Evolutionary conservation across 2,329 filamentous ascomycete genomes (phyloP).

Genomic region (Cyphellophora attinorum): DNA sequence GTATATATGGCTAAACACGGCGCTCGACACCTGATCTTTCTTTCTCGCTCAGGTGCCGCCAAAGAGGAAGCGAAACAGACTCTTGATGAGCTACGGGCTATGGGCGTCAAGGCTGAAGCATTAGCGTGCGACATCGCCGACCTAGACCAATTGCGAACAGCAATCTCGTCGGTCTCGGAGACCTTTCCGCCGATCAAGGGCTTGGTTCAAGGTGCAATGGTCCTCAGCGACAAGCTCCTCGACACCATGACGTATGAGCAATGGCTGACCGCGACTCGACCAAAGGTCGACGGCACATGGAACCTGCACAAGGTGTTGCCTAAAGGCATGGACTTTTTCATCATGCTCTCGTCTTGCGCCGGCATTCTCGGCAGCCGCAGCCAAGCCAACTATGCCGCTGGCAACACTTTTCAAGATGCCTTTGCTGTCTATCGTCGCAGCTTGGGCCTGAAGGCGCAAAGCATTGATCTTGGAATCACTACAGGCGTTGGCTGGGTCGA

Average conservation of each 20-base stretch:
- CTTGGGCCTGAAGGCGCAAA: conserved; percentile 18
- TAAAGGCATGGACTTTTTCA: conserved; percentile 28
- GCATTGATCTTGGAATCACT: conserved; percentile 18
- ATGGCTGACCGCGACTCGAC: conserved; percentile 26
- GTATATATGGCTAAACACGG: conserved; percentile 42
- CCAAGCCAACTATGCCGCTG: conserved; percentile 33
- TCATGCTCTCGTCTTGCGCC: conserved; percentile 29
- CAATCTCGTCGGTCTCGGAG: neutral
- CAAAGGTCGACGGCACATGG: conserved; percentile 31
- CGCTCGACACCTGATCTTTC: conserved; percentile 39
- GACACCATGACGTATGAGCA: conserved; percentile 31
- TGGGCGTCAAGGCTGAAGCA: conserved; percentile 16
- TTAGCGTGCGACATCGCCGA: conserved; percentile 26
- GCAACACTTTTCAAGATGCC: conserved; percentile 25
- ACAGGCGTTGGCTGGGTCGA: conserved; percentile 14
- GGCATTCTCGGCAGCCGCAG: conserved; percentile 35
- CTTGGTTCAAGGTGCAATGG: conserved; percentile 38
- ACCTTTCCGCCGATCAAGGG: conserved; percentile 24
- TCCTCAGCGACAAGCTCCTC: conserved; percentile 23
- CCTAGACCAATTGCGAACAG: conserved; percentile 21
- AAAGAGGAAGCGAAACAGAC: conserved; percentile 16
- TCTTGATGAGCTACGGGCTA: conserved; percentile 11
- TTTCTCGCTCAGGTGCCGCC: conserved; percentile 23
- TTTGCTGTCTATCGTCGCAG: conserved; percentile 21
- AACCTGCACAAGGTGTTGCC: conserved; percentile 22